Evolutionary conservation across 2,329 filamentous ascomycete species (phyloP).

Genomic region (Cucurbitaria berberidis): DNA sequence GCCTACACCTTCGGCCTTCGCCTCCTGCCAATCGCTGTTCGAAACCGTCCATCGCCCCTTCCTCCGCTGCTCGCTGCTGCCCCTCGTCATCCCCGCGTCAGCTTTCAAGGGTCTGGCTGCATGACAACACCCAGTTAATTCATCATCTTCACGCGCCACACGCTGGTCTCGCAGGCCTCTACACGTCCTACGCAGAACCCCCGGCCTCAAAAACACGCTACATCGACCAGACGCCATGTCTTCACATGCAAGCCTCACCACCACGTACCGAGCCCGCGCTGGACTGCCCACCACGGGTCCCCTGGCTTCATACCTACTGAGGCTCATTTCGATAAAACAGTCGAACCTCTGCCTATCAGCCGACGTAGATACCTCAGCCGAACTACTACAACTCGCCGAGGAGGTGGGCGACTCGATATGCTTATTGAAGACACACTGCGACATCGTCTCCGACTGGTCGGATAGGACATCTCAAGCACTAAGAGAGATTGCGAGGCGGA

Average conservation of each 20-base stretch:
- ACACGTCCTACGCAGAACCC: too few species aligned
- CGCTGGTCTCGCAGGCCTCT: too few species aligned
- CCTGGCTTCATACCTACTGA: slow-evolving; percentile 56
- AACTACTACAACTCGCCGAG: slow-evolving; percentile 62
- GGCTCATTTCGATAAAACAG: slow-evolving; percentile 57
- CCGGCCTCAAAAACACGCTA: background rate
- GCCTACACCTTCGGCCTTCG: background rate
- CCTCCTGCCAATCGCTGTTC: slow-evolving; percentile 3
- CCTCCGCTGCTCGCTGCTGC: slow-evolving; percentile 3
- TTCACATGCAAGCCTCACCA: slow-evolving; percentile 42
- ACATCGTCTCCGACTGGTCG: slow-evolving; percentile 67
- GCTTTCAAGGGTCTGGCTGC: background rate
- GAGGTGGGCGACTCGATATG: slow-evolving; percentile 67
- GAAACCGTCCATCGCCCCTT: background rate
- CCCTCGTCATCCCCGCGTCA: slow-evolving; percentile 13
- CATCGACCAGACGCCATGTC: slow-evolving; percentile 34
- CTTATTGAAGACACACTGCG: slow-evolving; percentile 66
- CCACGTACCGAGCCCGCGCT: slow-evolving; percentile 55
- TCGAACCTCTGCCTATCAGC: slow-evolving; percentile 63
- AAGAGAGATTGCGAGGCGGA: slow-evolving; percentile 55
- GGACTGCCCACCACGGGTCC: slow-evolving; percentile 51
- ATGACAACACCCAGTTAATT: background rate
- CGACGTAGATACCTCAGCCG: slow-evolving; percentile 62
- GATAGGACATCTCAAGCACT: slow-evolving; percentile 60
- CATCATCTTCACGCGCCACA: background rate